Conservation (phyloP, 768 basidiomycete genomes). For the Chlorophyllum brunneum region DNA sequence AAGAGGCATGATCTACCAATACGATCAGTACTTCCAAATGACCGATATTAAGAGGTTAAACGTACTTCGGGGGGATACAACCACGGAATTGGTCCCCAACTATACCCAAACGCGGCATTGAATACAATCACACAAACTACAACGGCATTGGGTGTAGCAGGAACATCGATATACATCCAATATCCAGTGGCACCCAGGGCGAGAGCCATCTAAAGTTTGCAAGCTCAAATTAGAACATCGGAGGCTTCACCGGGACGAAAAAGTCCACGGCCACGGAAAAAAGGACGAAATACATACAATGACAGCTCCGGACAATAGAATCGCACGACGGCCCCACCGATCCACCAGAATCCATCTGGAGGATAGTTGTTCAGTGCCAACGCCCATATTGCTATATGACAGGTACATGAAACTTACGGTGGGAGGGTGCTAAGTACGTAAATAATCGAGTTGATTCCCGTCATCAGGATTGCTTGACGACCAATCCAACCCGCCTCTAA, state of each 20-base stretch:
- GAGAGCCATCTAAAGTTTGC: constrained; percentile 67
- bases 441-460: constrained; percentile 86
- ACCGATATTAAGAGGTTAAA: background rate
- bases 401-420: constrained; percentile 50
- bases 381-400: background rate
- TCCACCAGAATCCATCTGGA: constrained; percentile 91
- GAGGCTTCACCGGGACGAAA: background rate
- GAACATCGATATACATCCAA: constrained; percentile 91
- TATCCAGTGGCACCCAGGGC: constrained; percentile 80
- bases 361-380: constrained; percentile 13
- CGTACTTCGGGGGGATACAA: constrained; percentile 80
- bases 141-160: constrained; percentile 82
- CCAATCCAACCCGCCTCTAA: constrained; percentile 95
- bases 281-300: constrained; percentile 41
- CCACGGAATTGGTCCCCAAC: constrained; percentile 90
- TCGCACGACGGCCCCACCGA: constrained; percentile 83
- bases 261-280: background rate
- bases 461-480: constrained; percentile 91
- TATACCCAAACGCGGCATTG: constrained; percentile 93
- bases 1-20: constrained; percentile 77
- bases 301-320: constrained; percentile 82
- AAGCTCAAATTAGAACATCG: background rate
- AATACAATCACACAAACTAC: constrained; percentile 87
- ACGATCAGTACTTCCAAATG: background rate
- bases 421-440: constrained; percentile 79